A percentile compares a stretch with the other conserved stretches of the same genome.
phyloP scores from a whole-genome alignment of 2,329 filamentous ascomycete species.

The Phaeoacremonium minimum region DNA sequence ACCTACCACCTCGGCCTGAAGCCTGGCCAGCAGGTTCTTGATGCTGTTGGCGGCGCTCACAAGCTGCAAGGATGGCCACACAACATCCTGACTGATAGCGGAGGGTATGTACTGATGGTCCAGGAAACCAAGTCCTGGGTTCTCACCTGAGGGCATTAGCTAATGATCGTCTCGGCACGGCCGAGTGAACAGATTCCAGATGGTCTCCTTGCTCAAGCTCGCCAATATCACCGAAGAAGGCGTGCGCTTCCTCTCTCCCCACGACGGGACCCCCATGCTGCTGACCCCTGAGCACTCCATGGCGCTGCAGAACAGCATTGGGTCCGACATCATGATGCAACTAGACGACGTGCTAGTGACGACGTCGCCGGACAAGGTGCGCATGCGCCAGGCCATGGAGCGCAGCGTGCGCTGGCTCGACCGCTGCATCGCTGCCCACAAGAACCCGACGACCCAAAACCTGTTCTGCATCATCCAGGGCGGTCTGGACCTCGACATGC shows the following conservation, averaged over 20 bases:
- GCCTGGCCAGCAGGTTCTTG: conserved; percentile 84
- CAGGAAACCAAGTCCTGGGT: too few relatives aligned
- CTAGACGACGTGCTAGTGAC: conserved; percentile 97
- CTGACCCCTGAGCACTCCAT: conserved; percentile 98
- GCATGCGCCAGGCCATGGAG: conserved; percentile 94
- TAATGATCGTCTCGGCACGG: too few relatives aligned
- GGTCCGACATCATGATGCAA: conserved; percentile 99
- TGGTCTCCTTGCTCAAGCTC: conserved; percentile 93
- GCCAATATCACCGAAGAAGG: conserved; percentile 94
- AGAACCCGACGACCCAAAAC: conserved; percentile 78
- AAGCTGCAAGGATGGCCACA: conserved; percentile 92
- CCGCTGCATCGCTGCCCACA: conserved; percentile 86
- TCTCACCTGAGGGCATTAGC: too few relatives aligned
- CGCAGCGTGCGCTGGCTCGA: conserved; percentile 94
- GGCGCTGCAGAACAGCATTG: conserved; percentile 91
- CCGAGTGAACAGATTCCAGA: conserved; percentile 91
- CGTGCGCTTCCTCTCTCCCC: conserved; percentile 91
- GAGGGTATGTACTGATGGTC: conserved; percentile 63
- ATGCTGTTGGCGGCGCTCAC: conserved; percentile 86
- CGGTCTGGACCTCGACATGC: conserved; percentile 82
- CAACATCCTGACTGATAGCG: conserved; percentile 85
- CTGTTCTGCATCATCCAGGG: conserved; percentile 99
- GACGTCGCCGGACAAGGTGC: conserved; percentile 80
- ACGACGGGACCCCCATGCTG: conserved; percentile 93
- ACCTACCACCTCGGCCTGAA: conserved; percentile 96